Base-by-base conservation (phyloP, 208 protist genomes). In the Naegleria fowleri region DNA sequence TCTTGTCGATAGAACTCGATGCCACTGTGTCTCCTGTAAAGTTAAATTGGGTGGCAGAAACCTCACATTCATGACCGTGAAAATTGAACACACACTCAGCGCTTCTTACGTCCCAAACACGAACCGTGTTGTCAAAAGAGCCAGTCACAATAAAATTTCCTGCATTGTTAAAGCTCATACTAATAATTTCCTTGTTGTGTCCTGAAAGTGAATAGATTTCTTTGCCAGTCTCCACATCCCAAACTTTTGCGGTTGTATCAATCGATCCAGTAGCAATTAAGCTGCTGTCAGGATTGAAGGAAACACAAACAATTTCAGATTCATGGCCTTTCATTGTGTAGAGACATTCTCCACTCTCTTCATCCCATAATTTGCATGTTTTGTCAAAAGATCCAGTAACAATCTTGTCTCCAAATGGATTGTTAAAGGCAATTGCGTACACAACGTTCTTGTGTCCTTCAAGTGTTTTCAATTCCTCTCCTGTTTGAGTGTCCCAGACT, bases 301-400 rank as follows among this genome's bases (percentile, higher is more conserved):
- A 95, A 90, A 99, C 94, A 91, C 97, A 98, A 1, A 99, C 97
- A 90, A 99, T 97, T 93, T 99, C 97, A 2, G 95, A 96, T 88
- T 96, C 94, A 93, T 99, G 98, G 0, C 98, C 98, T 0, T 92
- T 89, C 19, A 99, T 93, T 25, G 96, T 98, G 93, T 97, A 94
- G 67, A 96, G 94, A 90, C 95, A 97, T 91, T 98, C 92, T 13
- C 97, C 97, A 15, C 94, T 97, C 43, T 94, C 86, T 4, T 96
- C 91, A 93, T 98, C 95, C 97, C 98, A 99, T 51, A 99, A 93
- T 89, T 97, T 97, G 90, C 95, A 97, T 25, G 98, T 99, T 93
- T 98, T 98, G 92, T 99, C 98, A 91, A 98, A 99, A 88, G 96
- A 98, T 43, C 97, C 97, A 0, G 98, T 99, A 51, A 97, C 95